phyloP scores from a whole-genome alignment of 192 early-diverging fungal genomes.

The Rhizophagus clarus region DNA sequence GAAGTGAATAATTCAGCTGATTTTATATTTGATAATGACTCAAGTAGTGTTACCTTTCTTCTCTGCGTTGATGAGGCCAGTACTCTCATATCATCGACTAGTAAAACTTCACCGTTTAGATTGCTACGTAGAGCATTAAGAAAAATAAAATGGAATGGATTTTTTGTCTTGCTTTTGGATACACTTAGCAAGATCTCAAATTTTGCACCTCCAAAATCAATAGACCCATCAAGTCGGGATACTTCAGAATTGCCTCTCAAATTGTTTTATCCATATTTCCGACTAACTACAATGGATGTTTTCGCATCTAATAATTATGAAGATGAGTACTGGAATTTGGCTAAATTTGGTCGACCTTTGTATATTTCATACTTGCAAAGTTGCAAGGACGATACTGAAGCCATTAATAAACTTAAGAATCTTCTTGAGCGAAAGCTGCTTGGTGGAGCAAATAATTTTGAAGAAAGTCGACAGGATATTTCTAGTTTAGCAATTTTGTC shows the following conservation, averaged over 20 bases:
- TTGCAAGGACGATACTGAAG: background rate
- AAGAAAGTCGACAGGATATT: background rate
- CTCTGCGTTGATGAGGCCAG: background rate
- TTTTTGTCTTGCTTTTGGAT: background rate
- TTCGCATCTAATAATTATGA: too few relatives aligned
- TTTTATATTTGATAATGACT: too few relatives aligned
- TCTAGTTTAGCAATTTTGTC: too few relatives aligned
- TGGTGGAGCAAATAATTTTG: background rate
- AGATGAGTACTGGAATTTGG: too few relatives aligned
- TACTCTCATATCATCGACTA: background rate
- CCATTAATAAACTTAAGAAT: background rate
- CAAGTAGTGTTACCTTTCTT: background rate
- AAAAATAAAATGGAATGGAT: background rate
- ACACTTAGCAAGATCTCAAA: background rate
- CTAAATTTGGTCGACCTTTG: background rate
- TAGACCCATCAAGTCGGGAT: background rate
- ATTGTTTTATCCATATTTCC: too few relatives aligned
- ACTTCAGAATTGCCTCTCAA: background rate
- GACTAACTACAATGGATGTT: too few relatives aligned
- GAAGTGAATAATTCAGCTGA: too few relatives aligned
- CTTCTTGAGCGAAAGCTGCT: background rate
- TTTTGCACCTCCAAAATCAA: background rate
- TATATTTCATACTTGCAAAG: background rate
- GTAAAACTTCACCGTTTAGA: background rate
- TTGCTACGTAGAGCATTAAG: background rate